Percentiles rank a stretch among this genome's conserved stretches.
phyloP scores from a whole-genome alignment of 495 filamentous ascomycete species.

The Hyphodiscus hymeniophilus region DNA sequence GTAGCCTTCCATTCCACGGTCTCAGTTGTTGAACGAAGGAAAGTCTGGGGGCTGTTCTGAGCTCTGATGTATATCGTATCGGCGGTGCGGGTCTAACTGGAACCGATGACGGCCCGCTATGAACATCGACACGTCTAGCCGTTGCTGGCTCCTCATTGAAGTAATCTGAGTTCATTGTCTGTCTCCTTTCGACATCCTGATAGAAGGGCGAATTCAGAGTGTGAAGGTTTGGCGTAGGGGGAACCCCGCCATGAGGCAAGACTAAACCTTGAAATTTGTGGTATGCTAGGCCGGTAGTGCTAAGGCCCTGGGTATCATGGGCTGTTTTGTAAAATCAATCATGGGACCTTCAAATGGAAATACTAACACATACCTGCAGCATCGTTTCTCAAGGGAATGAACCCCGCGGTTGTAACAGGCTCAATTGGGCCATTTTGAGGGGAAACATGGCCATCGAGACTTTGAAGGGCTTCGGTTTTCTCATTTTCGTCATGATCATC shows the following conservation, averaged over 20 bases:
- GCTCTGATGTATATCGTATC: conserved; percentile 49
- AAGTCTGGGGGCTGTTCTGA: conserved; percentile 50
- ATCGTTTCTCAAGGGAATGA: background rate
- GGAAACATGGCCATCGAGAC: background rate
- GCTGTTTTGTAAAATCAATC: too few relatives aligned
- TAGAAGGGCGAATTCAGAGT: conserved; percentile 29
- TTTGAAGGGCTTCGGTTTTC: background rate
- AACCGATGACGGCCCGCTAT: background rate
- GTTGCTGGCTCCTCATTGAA: background rate
- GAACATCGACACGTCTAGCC: background rate
- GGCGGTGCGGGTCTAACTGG: conserved; percentile 1
- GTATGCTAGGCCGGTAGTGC: background rate
- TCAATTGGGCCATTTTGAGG: background rate
- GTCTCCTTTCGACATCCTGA: conserved; percentile 11
- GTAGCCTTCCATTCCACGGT: conserved; percentile 69
- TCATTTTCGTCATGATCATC: conserved; percentile 14
- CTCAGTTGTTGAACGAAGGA: conserved; percentile 64
- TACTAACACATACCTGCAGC: conserved; percentile 2
- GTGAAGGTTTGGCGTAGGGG: conserved; percentile 15
- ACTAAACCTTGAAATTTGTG: background rate
- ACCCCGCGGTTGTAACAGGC: background rate
- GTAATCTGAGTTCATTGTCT: conserved; percentile 14
- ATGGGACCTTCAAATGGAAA: too few relatives aligned
- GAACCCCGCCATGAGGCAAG: background rate
- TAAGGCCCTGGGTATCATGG: background rate